These are phyloP conservation scores for Ophiocordyceps sinensis DNA, from an alignment of 2,329 filamentous ascomycete genomes.

Conservation along the genomic window DNA sequence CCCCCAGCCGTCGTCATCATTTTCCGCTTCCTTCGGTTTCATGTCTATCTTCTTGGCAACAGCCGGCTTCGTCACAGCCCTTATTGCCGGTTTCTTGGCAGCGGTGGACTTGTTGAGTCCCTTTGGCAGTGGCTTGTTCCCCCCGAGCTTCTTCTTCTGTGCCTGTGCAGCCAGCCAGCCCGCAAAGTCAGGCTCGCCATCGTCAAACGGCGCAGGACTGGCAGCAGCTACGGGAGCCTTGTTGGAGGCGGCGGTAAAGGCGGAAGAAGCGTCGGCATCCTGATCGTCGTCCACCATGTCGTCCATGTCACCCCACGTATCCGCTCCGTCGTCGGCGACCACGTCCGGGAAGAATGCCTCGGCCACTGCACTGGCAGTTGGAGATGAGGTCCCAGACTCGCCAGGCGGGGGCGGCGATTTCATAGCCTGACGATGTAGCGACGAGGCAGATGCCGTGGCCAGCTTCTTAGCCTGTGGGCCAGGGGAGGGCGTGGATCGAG, in stretches of 20 bases:
- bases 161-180: slow-evolving; percentile 86
- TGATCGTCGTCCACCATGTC: slow-evolving; percentile 43
- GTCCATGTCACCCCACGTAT: slow-evolving; percentile 64
- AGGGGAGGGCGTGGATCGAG: slow-evolving; percentile 25
- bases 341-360: slow-evolving; percentile 40
- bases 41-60: slow-evolving; percentile 54
- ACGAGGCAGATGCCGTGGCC: slow-evolving; percentile 37
- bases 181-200: slow-evolving; percentile 89
- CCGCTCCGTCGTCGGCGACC: slow-evolving; percentile 46
- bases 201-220: slow-evolving; percentile 49
- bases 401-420: slow-evolving; percentile 31
- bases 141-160: slow-evolving; percentile 57
- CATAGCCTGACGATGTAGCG: slow-evolving; percentile 45
- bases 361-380: slow-evolving; percentile 25
- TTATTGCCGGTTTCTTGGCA: slow-evolving; percentile 26
- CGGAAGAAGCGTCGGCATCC: slow-evolving; percentile 17
- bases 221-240: slow-evolving; percentile 17
- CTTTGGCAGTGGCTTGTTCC: slow-evolving; percentile 61
- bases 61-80: slow-evolving; percentile 27
- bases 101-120: slow-evolving; percentile 52
- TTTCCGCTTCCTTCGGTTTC: slow-evolving; percentile 45
- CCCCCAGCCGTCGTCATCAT: slow-evolving; percentile 51
- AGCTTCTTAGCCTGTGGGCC: slow-evolving; percentile 21
- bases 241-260: slow-evolving; percentile 5
- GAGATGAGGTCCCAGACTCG: slow-evolving; percentile 32